Base-by-base conservation (phyloP, 139 green algal genomes). In the Chlorella sp. region DNA sequence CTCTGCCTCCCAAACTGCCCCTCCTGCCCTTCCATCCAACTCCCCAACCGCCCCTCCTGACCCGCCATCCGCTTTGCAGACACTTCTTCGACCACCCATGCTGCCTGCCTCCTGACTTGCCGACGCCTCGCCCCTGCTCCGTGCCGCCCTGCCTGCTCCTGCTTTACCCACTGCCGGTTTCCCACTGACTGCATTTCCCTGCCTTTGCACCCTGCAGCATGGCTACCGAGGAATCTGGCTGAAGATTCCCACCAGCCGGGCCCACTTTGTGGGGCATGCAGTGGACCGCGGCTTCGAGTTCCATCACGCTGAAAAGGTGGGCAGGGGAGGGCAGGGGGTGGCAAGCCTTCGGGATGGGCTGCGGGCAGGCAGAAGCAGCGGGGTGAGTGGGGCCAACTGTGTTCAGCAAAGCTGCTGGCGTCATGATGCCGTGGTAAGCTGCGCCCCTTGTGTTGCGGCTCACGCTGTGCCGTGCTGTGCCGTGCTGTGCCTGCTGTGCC, bases 241-340 rank as follows among this genome's bases (percentile, higher is more conserved):
- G 3, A 94, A 94, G 83, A 48, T 98, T 5, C 95, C 94, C 0
- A 75, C 87, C 1, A 15, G 14, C 0, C 86, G 92, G 18, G 85
- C 92, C 0, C 64, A 91, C 16, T 88, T 95, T 0, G 86, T 97
- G 42, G 60, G 81, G 79, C 60, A 61, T 36, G 90, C 93, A 0
- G 80, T 94, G 16, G 73, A 86, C n/a, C 28, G 64, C 12, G 93
- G 95, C 32, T 98, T 98, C 53, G 84, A 75, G 16, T 97, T 96
- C 83, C 96, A 98, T 87, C 96, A 98, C 86, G 96, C 96, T 16
- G 96, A 98, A 81, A 60, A 88, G 92, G 93, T 95, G 16, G 75
- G 75, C n/a, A 53, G n/a, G 24, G 75, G n/a, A 16, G 15, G 69
- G n/a, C n/a, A 73, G 24, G 64, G 24, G 64, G 64, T 26, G 64